Base-by-base conservation (phyloP, 2,329 filamentous ascomycete species). In the Fusarium ambrosium region DNA sequence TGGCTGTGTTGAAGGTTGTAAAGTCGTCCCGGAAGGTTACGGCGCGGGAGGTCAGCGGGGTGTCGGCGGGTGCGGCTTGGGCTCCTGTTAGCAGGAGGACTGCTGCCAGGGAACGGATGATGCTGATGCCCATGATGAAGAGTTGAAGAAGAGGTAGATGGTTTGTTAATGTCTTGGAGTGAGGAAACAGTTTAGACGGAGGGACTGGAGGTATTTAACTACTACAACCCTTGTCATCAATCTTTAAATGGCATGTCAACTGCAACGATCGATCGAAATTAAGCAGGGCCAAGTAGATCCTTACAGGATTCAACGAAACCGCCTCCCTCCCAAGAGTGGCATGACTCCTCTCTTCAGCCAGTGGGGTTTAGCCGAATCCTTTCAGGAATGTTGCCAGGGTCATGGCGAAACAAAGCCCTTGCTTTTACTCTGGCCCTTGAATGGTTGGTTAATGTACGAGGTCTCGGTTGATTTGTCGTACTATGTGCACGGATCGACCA, bases 11-110 rank as follows among this genome's bases (percentile, higher is more conserved):
- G 64, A 74, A 72, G 16, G 62, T 56, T 13, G 22, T 43, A 22
- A 74, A 76, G 11, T 76, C 63, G 27, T 76, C 73, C 8, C 56
- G 66, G 60, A 74, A 72, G 4, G 27, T 18, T 14, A 43, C 29
- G 4, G 45, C 36, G 6, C 66, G 67, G 4, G 29, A 10, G 4
- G 14, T 5, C 16, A 45, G 58, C 4, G 32, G 2, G 10, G 45
- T 14, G 6, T 36, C 66, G 6, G 55, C 27, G 7, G 69, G 69
- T 11, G 36, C 39, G 27, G 69, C 69, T 29, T 68, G 27, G 48
- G 16, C 20, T 13, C 58, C 36, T 22, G 66, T n/a, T 39, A 69
- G 18, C 16, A 66, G 48, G 10, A 71, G 69, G 4, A 36, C 45
- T 22, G 59, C 62, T n/a, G 58, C 34, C 4, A 58, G 55, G 34